Conservation (phyloP, 2,329 filamentous ascomycete genomes). For the Xenosphaeropsis pyriputrescens region DNA sequence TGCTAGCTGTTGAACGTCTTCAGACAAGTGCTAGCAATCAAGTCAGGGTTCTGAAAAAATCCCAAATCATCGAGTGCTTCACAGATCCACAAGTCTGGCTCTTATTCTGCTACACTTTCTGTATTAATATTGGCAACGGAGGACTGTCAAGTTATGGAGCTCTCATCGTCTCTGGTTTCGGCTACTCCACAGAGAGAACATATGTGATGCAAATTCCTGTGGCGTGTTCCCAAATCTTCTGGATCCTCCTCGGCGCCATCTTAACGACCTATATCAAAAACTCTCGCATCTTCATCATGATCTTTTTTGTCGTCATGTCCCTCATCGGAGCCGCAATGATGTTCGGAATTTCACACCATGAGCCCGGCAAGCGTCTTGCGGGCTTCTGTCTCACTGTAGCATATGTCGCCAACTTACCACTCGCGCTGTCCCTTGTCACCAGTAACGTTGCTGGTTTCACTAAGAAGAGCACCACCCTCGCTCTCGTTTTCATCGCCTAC, state of each 20-base stretch:
- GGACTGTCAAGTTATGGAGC: constrained; percentile 32
- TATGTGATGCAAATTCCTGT: constrained; percentile 46
- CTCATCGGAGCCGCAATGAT: constrained; percentile 37
- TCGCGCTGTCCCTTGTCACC: constrained; percentile 15
- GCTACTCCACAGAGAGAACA: constrained; percentile 28
- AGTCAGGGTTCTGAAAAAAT: constrained; percentile 15
- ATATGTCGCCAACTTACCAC: constrained; percentile 10
- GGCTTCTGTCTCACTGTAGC: too few species aligned
- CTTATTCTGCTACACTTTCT: constrained; percentile 34
- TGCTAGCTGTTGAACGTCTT: too few species aligned
- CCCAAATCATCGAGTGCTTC: constrained; percentile 30
- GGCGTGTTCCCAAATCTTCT: constrained; percentile 38
- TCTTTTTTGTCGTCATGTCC: constrained; percentile 36
- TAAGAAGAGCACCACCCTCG: constrained; percentile 17
- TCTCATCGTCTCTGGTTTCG: constrained; percentile 12
- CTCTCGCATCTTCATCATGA: constrained; percentile 37
- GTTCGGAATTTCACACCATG: constrained; percentile 30
- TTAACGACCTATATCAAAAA: constrained; percentile 33
- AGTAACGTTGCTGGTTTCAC: constrained; percentile 16
- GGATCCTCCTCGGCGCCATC: constrained; percentile 33
- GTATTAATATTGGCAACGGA: constrained; percentile 39
- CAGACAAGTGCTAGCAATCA: too few species aligned
- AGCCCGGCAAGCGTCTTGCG: constrained; percentile 8
- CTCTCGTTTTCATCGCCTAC: constrained; percentile 11
- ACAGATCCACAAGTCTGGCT: constrained; percentile 44